phyloP scores from a whole-genome alignment of 2,329 filamentous ascomycete genomes.

The Claviceps humidiphila region DNA sequence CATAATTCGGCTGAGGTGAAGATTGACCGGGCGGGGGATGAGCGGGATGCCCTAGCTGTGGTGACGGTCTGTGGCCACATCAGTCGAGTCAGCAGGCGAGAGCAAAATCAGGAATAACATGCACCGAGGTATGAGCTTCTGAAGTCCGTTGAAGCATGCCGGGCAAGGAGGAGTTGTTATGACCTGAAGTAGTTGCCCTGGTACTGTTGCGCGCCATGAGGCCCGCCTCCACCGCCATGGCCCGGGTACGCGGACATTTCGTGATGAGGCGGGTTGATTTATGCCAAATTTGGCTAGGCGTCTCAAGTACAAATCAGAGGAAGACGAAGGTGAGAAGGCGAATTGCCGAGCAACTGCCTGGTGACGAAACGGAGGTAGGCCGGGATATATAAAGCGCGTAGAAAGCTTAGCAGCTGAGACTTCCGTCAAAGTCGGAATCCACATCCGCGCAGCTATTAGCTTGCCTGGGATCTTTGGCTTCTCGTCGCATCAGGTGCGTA shows the following conservation, averaged over 20 bases:
- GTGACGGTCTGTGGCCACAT: constrained; percentile 3
- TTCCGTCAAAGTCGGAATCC: no score
- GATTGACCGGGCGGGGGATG: constrained; percentile 34
- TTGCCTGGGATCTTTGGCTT: no score
- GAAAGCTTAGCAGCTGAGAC: no score
- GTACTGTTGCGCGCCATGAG: constrained; percentile 26
- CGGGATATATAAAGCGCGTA: no score
- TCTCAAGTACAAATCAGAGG: no score
- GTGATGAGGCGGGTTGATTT: constrained; percentile 1
- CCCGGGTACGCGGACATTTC: constrained; percentile 51
- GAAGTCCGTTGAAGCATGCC: not conserved
- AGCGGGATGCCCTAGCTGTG: constrained; percentile 14
- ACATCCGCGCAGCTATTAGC: no score
- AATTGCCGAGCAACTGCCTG: not conserved
- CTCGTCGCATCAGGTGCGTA: no score
- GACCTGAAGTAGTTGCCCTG: constrained; percentile 19
- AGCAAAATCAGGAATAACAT: not conserved
- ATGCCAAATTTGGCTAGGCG: not conserved
- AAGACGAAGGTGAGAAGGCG: not conserved
- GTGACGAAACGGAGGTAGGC: no score
- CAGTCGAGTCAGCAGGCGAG: not conserved
- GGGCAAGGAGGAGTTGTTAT: not conserved
- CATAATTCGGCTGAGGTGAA: constrained; percentile 35
- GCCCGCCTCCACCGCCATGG: constrained; percentile 33
- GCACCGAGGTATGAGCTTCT: no score